A percentile compares a stretch with the other conserved stretches of the same genome.
phyloP scores from a whole-genome alignment of 2,329 filamentous ascomycete genomes.

The Plenodomus biglobosus region DNA sequence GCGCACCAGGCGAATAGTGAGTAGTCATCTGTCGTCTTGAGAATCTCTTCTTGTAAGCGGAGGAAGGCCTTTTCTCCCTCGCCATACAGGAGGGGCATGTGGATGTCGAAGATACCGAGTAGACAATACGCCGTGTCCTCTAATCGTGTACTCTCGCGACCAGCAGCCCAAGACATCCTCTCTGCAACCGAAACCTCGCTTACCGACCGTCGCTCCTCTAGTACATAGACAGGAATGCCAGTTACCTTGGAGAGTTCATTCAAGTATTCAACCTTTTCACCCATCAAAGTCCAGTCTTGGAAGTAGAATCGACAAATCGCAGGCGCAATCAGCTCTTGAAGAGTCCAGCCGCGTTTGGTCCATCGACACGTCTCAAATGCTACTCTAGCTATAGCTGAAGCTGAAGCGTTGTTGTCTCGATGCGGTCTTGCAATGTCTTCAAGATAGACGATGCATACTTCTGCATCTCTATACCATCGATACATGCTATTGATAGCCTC shows the following conservation, averaged over 20 bases:
- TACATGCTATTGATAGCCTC: slow-evolving; percentile 35
- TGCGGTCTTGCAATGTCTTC: slow-evolving; percentile 14
- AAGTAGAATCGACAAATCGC: slow-evolving; percentile 28
- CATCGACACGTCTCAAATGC: slow-evolving; percentile 26
- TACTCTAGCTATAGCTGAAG: slow-evolving; percentile 14
- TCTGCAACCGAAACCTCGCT: slow-evolving; percentile 27
- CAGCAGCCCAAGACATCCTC: slow-evolving; percentile 34
- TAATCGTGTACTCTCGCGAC: slow-evolving; percentile 28
- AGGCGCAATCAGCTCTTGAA: slow-evolving; percentile 35
- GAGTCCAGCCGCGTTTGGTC: slow-evolving; percentile 33
- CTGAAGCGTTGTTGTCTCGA: slow-evolving; percentile 6
- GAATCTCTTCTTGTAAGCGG: slow-evolving; percentile 32
- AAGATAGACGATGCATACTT: slow-evolving; percentile 25
- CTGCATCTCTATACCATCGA: slow-evolving; percentile 24
- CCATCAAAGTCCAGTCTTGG: slow-evolving; percentile 28
- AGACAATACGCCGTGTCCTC: slow-evolving; percentile 37
- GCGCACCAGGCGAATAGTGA: slow-evolving; percentile 32
- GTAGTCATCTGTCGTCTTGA: slow-evolving; percentile 32
- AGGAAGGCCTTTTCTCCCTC: slow-evolving; percentile 34
- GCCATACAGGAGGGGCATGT: slow-evolving; percentile 34
- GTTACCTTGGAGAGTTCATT: slow-evolving; percentile 28
- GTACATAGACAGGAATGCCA: slow-evolving; percentile 25
- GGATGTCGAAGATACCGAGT: slow-evolving; percentile 37
- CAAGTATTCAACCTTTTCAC: slow-evolving; percentile 28
- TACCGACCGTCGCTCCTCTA: slow-evolving; percentile 18